Evolutionary conservation across 2,329 filamentous ascomycete species (phyloP), one percentile per base, ranked within the genome.

Genomic region (Camillea tinctor): DNA sequence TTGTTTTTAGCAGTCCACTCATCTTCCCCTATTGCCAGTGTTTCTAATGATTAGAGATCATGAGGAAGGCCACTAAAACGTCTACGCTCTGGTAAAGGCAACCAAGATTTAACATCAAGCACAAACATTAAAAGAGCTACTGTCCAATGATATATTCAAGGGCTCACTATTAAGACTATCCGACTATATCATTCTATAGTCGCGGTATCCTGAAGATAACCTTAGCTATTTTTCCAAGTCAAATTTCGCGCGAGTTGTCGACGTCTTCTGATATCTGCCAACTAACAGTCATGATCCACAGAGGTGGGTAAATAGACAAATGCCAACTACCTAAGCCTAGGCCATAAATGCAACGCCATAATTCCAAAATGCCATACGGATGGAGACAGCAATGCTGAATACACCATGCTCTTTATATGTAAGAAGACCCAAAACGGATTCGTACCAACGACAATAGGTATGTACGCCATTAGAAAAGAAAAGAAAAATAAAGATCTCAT

Each of bases 331-430:
- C 26, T 44, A 56, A 56, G 44, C 44, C 54, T 51, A 51, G 51
- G 50, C 61, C 57, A 66, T 66, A 58, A 57, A 59, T 50, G 30
- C 36, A 9, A 44, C 53, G 57, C 61, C 55, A 44, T 54, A 61
- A 54, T 17, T 55, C 58, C 50, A 49, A n/a, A 53, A 61, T 66
- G 58, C 60, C 53, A 57, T 52, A 20, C 44, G 44, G 26, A 62
- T 55, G 53, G 44, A 22, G 13, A 30, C 26, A 30, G 26, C 13
- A 11, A 30, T 30, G 13, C 26, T 30, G 20, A 55, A 44, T 15
- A 50, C 30, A 52, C 44, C 36, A 56, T 57, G 20, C 30, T 36
- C 57, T 60, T 52, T 52, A 52, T 60, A 36, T 56, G 52, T 40
- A 40, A 49, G 44, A 50, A 51, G 50, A 40, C 57, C 30, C 48